Base-by-base conservation (phyloP, 441 rosid species). In the Rhodomyrtus psidioides region DNA sequence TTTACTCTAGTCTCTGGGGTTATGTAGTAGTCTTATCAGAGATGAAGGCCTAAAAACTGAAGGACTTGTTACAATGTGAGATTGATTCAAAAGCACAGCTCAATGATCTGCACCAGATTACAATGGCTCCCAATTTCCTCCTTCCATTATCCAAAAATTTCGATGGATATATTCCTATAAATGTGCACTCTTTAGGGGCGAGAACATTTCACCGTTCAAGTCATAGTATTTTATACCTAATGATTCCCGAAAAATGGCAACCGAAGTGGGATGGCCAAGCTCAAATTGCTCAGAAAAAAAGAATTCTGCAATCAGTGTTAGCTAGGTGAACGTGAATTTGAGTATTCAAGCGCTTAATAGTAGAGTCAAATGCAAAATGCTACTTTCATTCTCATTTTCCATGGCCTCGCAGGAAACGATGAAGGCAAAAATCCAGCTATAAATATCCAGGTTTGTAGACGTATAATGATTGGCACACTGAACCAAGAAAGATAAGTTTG, bases 391-490 rank as follows among this genome's bases (percentile, higher is more conserved):
- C 27, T 82, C 56, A 55, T 26, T 81, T 87, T 46, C 58, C 55
- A 13, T 57, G 86, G 62, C n/a, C 21, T 86, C 54, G 88, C 94
- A 95, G 97, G 91, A 84, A 94, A 95, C 55, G 92, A 91, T 21
- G 90, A 86, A 39, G 94, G 92, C 46, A 74, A 83, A 83, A 84
- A 85, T 84, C 96, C 96, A 28, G 28, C 79, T 16, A 88, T 94
- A 55, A 92, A 93, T 86, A 85, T 94, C 24, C 92, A 94, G 97
- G 98, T 93, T 58, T 39, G 87, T 19, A 59, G 56, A 60, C 16
- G 55, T 42, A 13, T 24, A 15, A 39, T 70, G 51, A 39, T 39
- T 19, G 79, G 49, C 44, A 21, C n/a, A 1, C 79, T 39, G 79
- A 70, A 21, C 79, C 1, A 21, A 70, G 49, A 70, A 39, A 70